Evolutionary conservation across 164 flowering plant genomes (phyloP).

Genomic region (Umbellularia californica): DNA sequence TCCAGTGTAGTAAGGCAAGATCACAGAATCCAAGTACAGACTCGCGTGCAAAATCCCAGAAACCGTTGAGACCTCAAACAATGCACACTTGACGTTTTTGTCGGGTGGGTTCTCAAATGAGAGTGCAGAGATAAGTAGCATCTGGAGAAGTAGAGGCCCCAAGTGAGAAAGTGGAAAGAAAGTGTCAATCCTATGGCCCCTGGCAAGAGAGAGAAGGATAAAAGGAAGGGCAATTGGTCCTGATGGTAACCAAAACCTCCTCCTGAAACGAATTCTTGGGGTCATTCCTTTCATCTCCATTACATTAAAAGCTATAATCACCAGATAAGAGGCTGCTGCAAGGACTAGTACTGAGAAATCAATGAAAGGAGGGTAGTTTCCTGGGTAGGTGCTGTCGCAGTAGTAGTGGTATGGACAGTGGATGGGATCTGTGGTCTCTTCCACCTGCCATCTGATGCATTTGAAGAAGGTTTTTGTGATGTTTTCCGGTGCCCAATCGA

Average conservation of each 20-base stretch:
- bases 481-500: slow-evolving; percentile 27
- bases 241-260: slow-evolving; percentile 42
- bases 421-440: slow-evolving; percentile 48
- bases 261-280: neutral
- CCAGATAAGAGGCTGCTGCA: neutral
- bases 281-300: neutral
- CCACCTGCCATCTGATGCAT: slow-evolving; percentile 49
- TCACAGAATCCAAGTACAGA: slow-evolving; percentile 37
- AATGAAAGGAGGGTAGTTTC: slow-evolving; percentile 29
- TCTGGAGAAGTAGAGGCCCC: slow-evolving; percentile 46
- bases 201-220: slow-evolving; percentile 33
- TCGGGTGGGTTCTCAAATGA: slow-evolving; percentile 26
- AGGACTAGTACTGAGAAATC: slow-evolving; percentile 30
- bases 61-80: slow-evolving; percentile 37
- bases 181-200: slow-evolving; percentile 40
- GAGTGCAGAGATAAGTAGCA: slow-evolving; percentile 44
- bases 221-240: slow-evolving; percentile 46
- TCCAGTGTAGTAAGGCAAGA: slow-evolving; percentile 53
- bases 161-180: slow-evolving; percentile 28
- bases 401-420: slow-evolving; percentile 52
- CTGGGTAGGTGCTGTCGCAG: slow-evolving; percentile 46
- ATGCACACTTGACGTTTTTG: slow-evolving; percentile 23
- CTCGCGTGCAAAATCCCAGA: slow-evolving; percentile 53
- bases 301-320: neutral
- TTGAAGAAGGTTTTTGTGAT: slow-evolving; percentile 38